phyloP scores from a whole-genome alignment of 1,284 basidiomycete genomes.

The Vanrija humicola region DNA sequence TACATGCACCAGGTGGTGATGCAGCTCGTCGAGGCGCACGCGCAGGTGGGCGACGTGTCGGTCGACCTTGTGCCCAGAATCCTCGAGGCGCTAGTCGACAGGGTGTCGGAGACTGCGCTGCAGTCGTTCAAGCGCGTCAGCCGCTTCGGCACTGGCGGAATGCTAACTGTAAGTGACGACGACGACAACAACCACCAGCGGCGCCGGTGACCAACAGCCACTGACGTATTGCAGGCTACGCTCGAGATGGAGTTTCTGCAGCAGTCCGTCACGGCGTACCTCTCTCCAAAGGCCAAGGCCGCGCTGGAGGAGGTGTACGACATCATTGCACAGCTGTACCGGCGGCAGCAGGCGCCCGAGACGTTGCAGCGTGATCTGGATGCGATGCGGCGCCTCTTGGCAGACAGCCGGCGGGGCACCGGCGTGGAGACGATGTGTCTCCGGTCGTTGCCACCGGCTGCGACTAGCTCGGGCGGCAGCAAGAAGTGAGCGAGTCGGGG shows the following conservation, averaged over 20 bases:
- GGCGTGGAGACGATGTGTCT: constrained; percentile 89
- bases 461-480: neutral
- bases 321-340: constrained; percentile 88
- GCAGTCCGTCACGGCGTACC: constrained; percentile 82
- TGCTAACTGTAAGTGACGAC: constrained; percentile 60
- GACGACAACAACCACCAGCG: no score
- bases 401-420: constrained; percentile 80
- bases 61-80: constrained; percentile 74
- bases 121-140: constrained; percentile 79
- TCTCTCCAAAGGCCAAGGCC: constrained; percentile 72
- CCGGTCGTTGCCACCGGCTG: neutral
- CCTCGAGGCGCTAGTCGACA: constrained; percentile 76
- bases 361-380: constrained; percentile 83
- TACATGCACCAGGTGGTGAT: constrained; percentile 91
- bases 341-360: constrained; percentile 59
- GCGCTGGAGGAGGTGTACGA: constrained; percentile 87
- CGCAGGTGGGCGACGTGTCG: constrained; percentile 77
- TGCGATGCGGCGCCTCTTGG: constrained; percentile 81
- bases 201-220: constrained; percentile 33
- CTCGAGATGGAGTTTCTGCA: constrained; percentile 99
- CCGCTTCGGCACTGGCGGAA: constrained; percentile 94
- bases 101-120: constrained; percentile 75
- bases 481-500: neutral
- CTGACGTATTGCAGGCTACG: constrained; percentile 60
- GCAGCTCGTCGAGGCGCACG: constrained; percentile 84